Base-by-base conservation (phyloP, 1,139 yeast species). In the Nakaseomyces kungkrabaensis region DNA sequence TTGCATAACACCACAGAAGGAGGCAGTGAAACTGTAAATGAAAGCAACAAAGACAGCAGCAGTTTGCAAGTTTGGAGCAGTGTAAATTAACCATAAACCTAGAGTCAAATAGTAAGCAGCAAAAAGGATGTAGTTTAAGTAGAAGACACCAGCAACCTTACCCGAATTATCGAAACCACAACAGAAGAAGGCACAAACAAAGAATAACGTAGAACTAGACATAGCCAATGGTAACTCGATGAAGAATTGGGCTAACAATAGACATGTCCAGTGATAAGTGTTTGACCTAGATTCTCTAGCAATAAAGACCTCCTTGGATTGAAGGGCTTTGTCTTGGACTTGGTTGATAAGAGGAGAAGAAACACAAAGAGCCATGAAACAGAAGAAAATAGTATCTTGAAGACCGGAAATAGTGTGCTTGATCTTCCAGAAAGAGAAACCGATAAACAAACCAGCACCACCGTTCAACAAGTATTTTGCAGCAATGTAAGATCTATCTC, bases 231-330 rank as follows among this genome's bases (percentile, higher is more conserved):
- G 80, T 22, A 77, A 57, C 62, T 79, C 85, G 50, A 70, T 70
- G 37, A 78, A 47, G 46, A 71, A 66, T 58, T 79, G 82, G 6
- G 78, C 66, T 11, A 78, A 47, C 34, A 79, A 66, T 64, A 81
- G 67, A 42, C 77, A 68, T 17, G 81, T 71, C 84, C 84, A 81
- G 57, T 79, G 82, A 68, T 76, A 80, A 27, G 83, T 79, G 57
- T 78, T 78, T 9, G 84, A 77, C 52, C 76, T 72, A 50, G 76
- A 72, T 61, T 81, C 86, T 62, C 85, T 73, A 22, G 76, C 78
- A 63, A 79, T 81, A 58, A 63, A 80, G 44, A 78, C 67, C 49
- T 78, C 81, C 59, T 81, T 71, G 5, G 79, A 71, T 45, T 66
- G 68, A 51, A 75, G 70, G 11, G 81, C 80, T 62, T 73, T 72